A percentile compares a stretch with the other conserved stretches of the same genome.
phyloP scores from a whole-genome alignment of 768 basidiomycete genomes.

The Calocybe cyanea region DNA sequence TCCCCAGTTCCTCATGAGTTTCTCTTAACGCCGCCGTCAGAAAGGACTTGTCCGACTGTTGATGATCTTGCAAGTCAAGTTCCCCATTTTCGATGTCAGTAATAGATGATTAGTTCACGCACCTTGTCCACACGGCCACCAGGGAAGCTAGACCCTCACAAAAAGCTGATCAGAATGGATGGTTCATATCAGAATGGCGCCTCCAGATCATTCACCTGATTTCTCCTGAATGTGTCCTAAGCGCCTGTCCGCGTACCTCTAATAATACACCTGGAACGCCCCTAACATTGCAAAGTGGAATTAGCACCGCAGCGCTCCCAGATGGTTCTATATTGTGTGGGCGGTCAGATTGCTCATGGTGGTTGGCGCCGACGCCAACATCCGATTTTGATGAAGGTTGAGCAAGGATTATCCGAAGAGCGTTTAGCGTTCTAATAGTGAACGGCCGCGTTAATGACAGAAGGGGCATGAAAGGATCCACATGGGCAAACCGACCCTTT shows the following conservation, averaged over 20 bases:
- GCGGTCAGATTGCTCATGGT: no score
- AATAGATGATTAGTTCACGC: slow-evolving; percentile 12
- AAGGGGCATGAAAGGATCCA: slow-evolving; percentile 13
- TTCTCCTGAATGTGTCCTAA: slow-evolving; percentile 76
- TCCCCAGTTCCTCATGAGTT: slow-evolving; percentile 70
- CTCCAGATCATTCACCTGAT: slow-evolving; percentile 51
- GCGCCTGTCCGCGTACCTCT: slow-evolving; percentile 61
- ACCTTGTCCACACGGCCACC: slow-evolving; percentile 70
- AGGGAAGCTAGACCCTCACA: slow-evolving; percentile 53
- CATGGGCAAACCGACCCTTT: no score
- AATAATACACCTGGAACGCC: slow-evolving; percentile 64
- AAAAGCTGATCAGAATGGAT: not conserved
- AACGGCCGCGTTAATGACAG: slow-evolving; percentile 36
- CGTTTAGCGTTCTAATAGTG: slow-evolving; percentile 30
- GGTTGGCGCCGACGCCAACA: not conserved
- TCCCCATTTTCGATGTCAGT: not conserved
- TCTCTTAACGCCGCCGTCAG: slow-evolving; percentile 64
- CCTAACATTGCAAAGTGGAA: slow-evolving; percentile 75
- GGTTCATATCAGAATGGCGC: not conserved
- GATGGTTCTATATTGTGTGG: no score
- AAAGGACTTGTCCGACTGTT: slow-evolving; percentile 49
- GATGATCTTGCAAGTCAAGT: slow-evolving; percentile 1
- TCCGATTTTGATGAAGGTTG: slow-evolving; percentile 11
- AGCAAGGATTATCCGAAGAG: slow-evolving; percentile 21
- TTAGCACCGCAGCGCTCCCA: slow-evolving; percentile 63